These are phyloP conservation scores for Candida hispaniensis DNA, from an alignment of 805 yeast species.

Conservation along the genomic window DNA sequence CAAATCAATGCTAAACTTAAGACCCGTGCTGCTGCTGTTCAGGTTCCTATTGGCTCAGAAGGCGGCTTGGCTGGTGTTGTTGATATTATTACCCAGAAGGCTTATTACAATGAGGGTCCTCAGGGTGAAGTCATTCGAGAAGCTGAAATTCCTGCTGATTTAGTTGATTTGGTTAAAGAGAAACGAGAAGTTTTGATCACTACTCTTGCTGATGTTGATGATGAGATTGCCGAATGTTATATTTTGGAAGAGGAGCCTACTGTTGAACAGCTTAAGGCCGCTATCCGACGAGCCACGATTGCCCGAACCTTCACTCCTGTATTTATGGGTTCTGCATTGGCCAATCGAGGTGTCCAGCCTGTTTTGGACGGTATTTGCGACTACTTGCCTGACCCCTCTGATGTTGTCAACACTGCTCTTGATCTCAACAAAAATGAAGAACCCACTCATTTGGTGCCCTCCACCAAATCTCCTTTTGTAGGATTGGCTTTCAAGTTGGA, in stretches of 20 bases:
- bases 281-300: conserved; percentile 90
- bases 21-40: conserved; percentile 94
- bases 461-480: conserved; percentile 69
- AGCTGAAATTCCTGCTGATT: conserved; percentile 62
- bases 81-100: conserved; percentile 78
- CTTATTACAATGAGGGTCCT: conserved; percentile 76
- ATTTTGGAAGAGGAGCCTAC: conserved; percentile 86
- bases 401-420: conserved; percentile 80
- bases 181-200: conserved; percentile 79
- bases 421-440: conserved; percentile 54
- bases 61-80: conserved; percentile 77
- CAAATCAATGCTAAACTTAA: conserved; percentile 80
- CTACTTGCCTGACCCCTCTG: conserved; percentile 90
- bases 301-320: conserved; percentile 97
- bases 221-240: conserved; percentile 87
- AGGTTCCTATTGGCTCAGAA: conserved; percentile 96
- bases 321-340: conserved; percentile 97
- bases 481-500: conserved; percentile 98
- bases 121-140: conserved; percentile 77
- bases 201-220: conserved; percentile 96
- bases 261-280: conserved; percentile 68
- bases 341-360: conserved; percentile 91
- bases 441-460: conserved; percentile 64
- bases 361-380: conserved; percentile 94
- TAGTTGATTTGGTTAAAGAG: conserved; percentile 76